Base-by-base conservation (phyloP, 1,139 yeast species). In the Meyerozyma athensensis region DNA sequence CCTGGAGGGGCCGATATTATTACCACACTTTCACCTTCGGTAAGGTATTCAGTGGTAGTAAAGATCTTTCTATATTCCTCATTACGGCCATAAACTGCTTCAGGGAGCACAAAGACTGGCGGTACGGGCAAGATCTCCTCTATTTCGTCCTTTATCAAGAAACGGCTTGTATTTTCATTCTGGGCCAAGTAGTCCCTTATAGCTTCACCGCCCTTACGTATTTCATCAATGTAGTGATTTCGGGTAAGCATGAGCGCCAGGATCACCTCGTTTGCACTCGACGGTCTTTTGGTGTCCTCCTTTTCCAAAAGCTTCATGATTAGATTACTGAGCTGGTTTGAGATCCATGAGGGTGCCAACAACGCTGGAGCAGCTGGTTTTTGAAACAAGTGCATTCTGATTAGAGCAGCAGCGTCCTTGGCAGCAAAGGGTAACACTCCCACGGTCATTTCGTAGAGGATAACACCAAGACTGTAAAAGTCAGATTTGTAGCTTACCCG, bases 401-500 rank as follows among this genome's bases (percentile, higher is more conserved):
- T 59, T 19, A 75, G 45, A 18, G 65, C 65, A 5, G 63, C 53
- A 0, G 74, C 66, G 40, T 68, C 74, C 4, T 62, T 59, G 6
- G 71, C 61, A 20, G 59, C 58, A 43, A 74, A 74, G 0, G 79
- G 80, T 4, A 72, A 51, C 16, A 58, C 53, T 0, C 79, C 78
- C 7, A 72, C 61, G 9, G 74, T 43, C 18, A 74, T 48, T 42
- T 74, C 79, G 45, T 77, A 74, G 30, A 76, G 44, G 3, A 76
- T 66, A 19, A 75, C 63, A 19, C 82, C 81, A 10, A 74, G 44
- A 23, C 76, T 63, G 47, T 75, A 77, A 37, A 74, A 63, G 49
- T 77, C 81, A 0, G 80, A 63, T 34, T 77, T 57, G 45, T 59
- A 68, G 43, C 74, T 79, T 7, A 72, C 74, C 3, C 65, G 55